Evolutionary conservation across 116 monocot genomes (phyloP).

Genomic region (Trichopus zeylanicus): DNA sequence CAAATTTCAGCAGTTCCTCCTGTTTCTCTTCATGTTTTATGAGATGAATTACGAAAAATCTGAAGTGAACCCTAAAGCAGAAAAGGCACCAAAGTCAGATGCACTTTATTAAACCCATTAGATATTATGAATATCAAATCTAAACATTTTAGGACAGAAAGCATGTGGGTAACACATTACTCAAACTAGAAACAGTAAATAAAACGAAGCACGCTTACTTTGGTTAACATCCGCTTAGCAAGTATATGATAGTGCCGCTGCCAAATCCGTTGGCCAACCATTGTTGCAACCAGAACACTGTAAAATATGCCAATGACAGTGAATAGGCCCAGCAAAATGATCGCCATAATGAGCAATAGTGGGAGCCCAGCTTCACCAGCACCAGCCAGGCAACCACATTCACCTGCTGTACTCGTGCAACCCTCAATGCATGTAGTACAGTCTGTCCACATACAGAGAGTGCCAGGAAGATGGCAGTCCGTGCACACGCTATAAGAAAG

Average conservation of each 20-base stretch:
- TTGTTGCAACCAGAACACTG: conserved; percentile 95
- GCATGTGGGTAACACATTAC: too few relatives aligned
- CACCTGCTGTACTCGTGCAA: conserved; percentile 75
- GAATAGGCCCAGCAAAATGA: conserved; percentile 83
- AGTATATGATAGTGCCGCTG: conserved; percentile 99
- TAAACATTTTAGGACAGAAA: too few relatives aligned
- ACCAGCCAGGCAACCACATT: conserved; percentile 90
- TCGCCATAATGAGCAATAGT: conserved; percentile 76
- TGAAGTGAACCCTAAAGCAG: too few relatives aligned
- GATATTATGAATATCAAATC: too few relatives aligned
- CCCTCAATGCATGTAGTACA: conserved; percentile 96
- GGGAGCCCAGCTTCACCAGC: conserved; percentile 96
- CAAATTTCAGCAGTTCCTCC: too few relatives aligned
- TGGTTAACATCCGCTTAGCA: conserved; percentile 94
- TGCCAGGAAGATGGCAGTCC: conserved; percentile 98
- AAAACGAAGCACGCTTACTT: conserved; percentile 46
- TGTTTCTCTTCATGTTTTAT: too few relatives aligned
- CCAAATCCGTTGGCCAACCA: conserved; percentile 99
- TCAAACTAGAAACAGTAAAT: too few relatives aligned
- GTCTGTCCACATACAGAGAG: conserved; percentile 99
- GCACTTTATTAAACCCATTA: too few relatives aligned
- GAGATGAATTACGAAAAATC: too few relatives aligned
- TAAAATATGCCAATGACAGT: conserved; percentile 98
- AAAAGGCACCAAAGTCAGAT: too few relatives aligned
- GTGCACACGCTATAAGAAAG: conserved; percentile 62